Percentiles rank a stretch among this genome's conserved stretches.
Evolutionary conservation across 306 rosid genomes (phyloP).

Genomic region (Rubus idaeus): DNA sequence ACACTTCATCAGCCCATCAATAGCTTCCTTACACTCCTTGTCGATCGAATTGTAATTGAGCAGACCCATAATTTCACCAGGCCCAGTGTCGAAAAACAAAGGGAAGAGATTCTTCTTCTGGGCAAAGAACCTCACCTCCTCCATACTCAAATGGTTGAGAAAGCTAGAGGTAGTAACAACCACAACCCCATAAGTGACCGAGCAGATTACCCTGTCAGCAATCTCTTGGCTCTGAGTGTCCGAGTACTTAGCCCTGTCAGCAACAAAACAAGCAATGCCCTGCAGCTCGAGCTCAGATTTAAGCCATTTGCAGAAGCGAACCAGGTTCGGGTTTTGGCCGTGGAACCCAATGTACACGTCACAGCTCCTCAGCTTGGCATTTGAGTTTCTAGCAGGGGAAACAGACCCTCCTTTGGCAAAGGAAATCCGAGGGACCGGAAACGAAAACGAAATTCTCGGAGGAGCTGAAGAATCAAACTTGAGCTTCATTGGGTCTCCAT

Average conservation of each 20-base stretch:
- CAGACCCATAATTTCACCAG: slow-evolving; percentile 54
- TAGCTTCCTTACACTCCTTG: slow-evolving; percentile 64
- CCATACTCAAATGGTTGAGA: slow-evolving; percentile 58
- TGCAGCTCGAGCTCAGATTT: slow-evolving; percentile 88
- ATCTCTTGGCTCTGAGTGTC: slow-evolving; percentile 80
- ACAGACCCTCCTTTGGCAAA: slow-evolving; percentile 63
- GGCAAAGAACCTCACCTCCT: slow-evolving; percentile 78
- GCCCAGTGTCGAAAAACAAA: slow-evolving; percentile 58
- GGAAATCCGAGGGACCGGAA: slow-evolving; percentile 72
- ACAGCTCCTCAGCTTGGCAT: slow-evolving; percentile 63
- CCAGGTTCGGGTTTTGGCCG: slow-evolving; percentile 58
- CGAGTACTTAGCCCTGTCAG: slow-evolving; percentile 73
- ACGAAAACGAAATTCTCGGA: slow-evolving; percentile 77
- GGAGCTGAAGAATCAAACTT: slow-evolving; percentile 43
- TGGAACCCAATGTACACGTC: slow-evolving; percentile 86
- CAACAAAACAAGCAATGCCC: slow-evolving; percentile 84
- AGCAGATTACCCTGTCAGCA: slow-evolving; percentile 76
- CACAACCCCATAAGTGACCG: slow-evolving; percentile 71
- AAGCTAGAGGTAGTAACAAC: slow-evolving; percentile 61
- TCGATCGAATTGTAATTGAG: slow-evolving; percentile 49
- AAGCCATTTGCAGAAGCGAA: slow-evolving; percentile 82
- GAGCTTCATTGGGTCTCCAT: slow-evolving; percentile 53
- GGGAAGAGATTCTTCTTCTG: slow-evolving; percentile 89
- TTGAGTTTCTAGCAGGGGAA: slow-evolving; percentile 50
- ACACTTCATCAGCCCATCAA: slow-evolving; percentile 60